These are phyloP conservation scores for Knoxdaviesia capensis DNA, from an alignment of 2,329 filamentous ascomycete species.

Conservation along the genomic window DNA sequence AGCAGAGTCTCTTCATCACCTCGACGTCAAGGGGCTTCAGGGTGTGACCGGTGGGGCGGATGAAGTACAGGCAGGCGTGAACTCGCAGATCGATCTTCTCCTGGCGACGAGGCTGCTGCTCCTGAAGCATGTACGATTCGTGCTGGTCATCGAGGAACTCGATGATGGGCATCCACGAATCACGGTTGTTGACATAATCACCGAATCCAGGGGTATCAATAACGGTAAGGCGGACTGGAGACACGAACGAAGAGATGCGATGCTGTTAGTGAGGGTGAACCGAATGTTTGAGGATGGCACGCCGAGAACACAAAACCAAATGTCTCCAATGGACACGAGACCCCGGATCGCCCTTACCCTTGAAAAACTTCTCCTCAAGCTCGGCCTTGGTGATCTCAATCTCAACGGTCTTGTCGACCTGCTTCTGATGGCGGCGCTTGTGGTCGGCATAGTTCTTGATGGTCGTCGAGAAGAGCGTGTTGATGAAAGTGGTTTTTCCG, in stretches of 20 bases:
- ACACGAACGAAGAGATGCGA: background rate
- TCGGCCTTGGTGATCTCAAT: constrained; percentile 99
- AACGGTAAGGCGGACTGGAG: constrained; percentile 80
- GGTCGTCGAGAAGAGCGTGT: constrained; percentile 98
- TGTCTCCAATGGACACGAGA: too few relatives aligned
- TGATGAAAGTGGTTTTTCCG: constrained; percentile 99
- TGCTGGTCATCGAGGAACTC: constrained; percentile 99
- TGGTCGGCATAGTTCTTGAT: constrained; percentile 99
- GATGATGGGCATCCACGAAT: constrained; percentile 99
- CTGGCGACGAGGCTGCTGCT: constrained; percentile 92
- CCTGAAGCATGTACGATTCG: constrained; percentile 99
- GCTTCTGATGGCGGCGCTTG: constrained; percentile 97
- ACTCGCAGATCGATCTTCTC: constrained; percentile 99
- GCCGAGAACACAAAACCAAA: too few relatives aligned
- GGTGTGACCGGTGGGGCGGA: constrained; percentile 93
- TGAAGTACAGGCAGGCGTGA: constrained; percentile 97
- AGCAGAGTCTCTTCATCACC: constrained; percentile 98
- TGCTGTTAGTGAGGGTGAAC: constrained; percentile 5
- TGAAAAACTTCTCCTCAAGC: constrained; percentile 99
- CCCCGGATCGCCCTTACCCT: constrained; percentile 39
- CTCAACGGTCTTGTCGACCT: constrained; percentile 98
- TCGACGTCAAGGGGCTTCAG: constrained; percentile 97
- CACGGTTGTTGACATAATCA: constrained; percentile 99
- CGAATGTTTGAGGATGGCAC: too few relatives aligned
- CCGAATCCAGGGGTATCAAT: constrained; percentile 98